A percentile compares a stretch with the other conserved stretches of the same genome.
Conservation (phyloP, 2,329 filamentous ascomycete genomes). For the Exophiala aquamarina region DNA sequence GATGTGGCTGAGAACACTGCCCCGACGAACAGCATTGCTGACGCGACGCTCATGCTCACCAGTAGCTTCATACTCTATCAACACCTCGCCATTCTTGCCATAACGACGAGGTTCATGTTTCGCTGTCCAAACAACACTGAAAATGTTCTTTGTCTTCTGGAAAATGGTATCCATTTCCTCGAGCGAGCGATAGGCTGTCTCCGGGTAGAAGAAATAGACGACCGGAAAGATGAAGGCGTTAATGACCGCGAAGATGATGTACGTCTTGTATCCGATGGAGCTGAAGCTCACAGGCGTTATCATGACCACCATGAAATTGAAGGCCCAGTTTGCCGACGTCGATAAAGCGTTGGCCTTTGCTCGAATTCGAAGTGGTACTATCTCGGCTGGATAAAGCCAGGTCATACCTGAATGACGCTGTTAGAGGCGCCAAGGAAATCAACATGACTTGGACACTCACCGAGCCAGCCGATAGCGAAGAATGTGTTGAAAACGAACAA, state of each 20-base stretch:
- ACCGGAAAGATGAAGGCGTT: constrained; percentile 57
- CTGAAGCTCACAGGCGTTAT: constrained; percentile 77
- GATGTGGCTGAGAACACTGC: constrained; percentile 10
- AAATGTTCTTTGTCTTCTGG: constrained; percentile 52
- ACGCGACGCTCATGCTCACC: constrained; percentile 40
- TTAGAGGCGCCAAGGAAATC: not conserved
- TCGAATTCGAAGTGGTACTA: constrained; percentile 54
- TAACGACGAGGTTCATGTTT: constrained; percentile 55
- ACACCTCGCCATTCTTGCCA: constrained; percentile 58
- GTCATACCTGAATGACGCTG: constrained; percentile 30
- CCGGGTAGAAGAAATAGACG: constrained; percentile 62
- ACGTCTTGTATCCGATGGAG: constrained; percentile 72
- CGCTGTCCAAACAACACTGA: constrained; percentile 52
- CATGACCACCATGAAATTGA: constrained; percentile 77
- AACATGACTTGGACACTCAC: not conserved
- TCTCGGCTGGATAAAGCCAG: constrained; percentile 44
- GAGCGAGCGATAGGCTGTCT: constrained; percentile 59
- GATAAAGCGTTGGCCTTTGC: constrained; percentile 64
- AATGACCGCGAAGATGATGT: constrained; percentile 75
- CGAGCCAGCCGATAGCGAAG: constrained; percentile 60
- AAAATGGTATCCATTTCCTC: constrained; percentile 72
- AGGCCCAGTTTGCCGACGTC: constrained; percentile 71
- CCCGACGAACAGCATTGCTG: constrained; percentile 18
- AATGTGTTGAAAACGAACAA: constrained; percentile 64
- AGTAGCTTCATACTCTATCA: constrained; percentile 52